Percentiles rank a stretch among this genome's conserved stretches.
phyloP scores from a whole-genome alignment of 352 stramenopile genomes.

The Globisporangium nodosum region DNA sequence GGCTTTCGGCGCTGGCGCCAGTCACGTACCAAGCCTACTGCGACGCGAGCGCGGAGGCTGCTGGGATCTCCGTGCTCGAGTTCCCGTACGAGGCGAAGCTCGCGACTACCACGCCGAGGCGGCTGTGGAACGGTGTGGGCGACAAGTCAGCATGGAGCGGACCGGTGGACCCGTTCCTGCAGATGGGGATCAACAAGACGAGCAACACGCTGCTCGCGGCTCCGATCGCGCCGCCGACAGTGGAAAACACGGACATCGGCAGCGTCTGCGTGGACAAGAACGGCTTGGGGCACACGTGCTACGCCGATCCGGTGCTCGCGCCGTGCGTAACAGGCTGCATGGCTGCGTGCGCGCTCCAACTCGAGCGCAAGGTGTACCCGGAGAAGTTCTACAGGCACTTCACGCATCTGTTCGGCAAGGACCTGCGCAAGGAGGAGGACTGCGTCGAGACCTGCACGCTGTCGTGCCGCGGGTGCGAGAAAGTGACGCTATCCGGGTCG shows the following conservation, averaged over 20 bases:
- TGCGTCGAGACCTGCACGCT: conserved; percentile 59
- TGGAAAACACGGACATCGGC: conserved; percentile 27
- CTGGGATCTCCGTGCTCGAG: conserved; percentile 22
- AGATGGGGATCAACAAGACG: conserved; percentile 46
- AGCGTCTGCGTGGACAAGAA: conserved; percentile 61
- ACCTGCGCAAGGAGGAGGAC: conserved; percentile 61
- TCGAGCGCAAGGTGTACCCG: conserved; percentile 39
- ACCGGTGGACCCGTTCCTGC: conserved; percentile 48
- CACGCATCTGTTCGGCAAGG: conserved; percentile 63
- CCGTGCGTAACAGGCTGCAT: conserved; percentile 59
- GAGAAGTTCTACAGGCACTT: conserved; percentile 42
- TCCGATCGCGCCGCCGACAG: conserved; percentile 7
- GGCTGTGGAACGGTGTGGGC: conserved; percentile 65
- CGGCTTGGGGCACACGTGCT: conserved; percentile 55
- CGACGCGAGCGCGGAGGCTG: conserved; percentile 25
- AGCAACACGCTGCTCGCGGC: conserved; percentile 33
- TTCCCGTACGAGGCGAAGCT: conserved; percentile 46
- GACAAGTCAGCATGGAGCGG: conserved; percentile 33
- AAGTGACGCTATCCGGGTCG: conserved; percentile 45
- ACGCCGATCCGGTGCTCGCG: conserved; percentile 28
- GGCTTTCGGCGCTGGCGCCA: conserved; percentile 14
- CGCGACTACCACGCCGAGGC: conserved; percentile 27
- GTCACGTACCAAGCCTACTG: conserved; percentile 76
- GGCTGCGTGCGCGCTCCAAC: conserved; percentile 34
- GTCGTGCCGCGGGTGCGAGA: conserved; percentile 61